Evolutionary conservation across 305 asterid genomes (phyloP), one percentile per base, ranked within the genome.

Genomic region (Caryopteris hybrid): DNA sequence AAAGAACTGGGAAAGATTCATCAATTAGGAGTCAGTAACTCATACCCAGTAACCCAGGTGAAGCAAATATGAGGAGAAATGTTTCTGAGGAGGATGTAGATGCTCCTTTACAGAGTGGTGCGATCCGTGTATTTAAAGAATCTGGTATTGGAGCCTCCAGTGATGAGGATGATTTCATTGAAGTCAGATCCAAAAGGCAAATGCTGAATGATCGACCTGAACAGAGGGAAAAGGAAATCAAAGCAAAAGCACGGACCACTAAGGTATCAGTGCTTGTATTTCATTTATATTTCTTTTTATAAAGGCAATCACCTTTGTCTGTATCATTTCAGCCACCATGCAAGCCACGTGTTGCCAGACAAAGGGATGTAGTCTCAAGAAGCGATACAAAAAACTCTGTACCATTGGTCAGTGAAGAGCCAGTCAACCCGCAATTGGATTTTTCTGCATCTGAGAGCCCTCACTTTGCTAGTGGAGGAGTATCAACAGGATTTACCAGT

Each of bases 91-190:
- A 85, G 79, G 98, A 84, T 84, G 90, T 88, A 45, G 97, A 90
- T 81, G 95, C 98, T 72, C 96, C 99, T 31, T 68, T 95, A 79
- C 99, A 89, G 73, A 92, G 92, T 85, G 98, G 99, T 53, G 85
- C 92, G 80, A 97, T 95, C 63, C 90, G 92, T 52, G 90, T 95
- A 60, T 95, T 81, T 76, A 89, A 83, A 59, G 98, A 95, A 76
- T 83, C 97, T 73, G 97, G 99, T 61, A 91, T 94, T 61, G 99
- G 91, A 83, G 90, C 92, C 67, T 90, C 96, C 52, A 87, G 96
- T 47, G 96, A 91, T 64, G 97, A 89, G 72, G 99, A 94, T 86
- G 99, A 91, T 80, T 94, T 94, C 80, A 94, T 94, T 81, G 85
- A 91, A 77, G 99, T 91, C 74, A 86, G 99, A 75, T 93, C 96